Conservation (phyloP, 225 moss, liverwort and hornwort genomes). For the Antitrichia curtipendula region DNA sequence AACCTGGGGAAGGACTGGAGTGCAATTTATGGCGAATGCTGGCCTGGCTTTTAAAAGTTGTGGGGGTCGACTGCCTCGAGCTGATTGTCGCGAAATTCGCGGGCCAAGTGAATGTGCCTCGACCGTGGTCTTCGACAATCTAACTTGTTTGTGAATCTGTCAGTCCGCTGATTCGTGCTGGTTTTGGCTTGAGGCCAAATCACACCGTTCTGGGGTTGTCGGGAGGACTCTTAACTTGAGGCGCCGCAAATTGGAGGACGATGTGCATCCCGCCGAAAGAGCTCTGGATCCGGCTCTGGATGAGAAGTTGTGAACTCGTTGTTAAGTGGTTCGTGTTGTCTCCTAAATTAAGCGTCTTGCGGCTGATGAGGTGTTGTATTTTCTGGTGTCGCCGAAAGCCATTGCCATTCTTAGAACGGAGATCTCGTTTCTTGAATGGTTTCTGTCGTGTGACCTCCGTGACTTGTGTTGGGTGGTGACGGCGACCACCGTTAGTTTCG, state of each 20-base stretch:
- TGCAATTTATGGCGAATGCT: neutral
- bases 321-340: neutral
- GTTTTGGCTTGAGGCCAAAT: neutral
- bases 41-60: neutral
- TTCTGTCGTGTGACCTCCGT: neutral
- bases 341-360: neutral
- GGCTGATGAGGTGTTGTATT: neutral
- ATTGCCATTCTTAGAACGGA: neutral
- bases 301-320: neutral
- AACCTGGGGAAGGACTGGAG: neutral
- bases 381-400: neutral
- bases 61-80: neutral
- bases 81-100: neutral
- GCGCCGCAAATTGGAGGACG: neutral
- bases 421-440: neutral
- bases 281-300: neutral
- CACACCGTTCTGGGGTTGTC: neutral
- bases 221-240: neutral
- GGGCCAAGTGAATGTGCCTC: neutral
- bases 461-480: neutral
- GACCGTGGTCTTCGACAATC: neutral
- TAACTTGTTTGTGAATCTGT: neutral
- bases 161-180: neutral
- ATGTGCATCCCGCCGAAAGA: neutral
- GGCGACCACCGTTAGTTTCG: neutral